Evolutionary conservation across 2,329 filamentous ascomycete genomes (phyloP), one percentile per base, ranked within the genome.

Genomic region (Colletotrichum viniferum): DNA sequence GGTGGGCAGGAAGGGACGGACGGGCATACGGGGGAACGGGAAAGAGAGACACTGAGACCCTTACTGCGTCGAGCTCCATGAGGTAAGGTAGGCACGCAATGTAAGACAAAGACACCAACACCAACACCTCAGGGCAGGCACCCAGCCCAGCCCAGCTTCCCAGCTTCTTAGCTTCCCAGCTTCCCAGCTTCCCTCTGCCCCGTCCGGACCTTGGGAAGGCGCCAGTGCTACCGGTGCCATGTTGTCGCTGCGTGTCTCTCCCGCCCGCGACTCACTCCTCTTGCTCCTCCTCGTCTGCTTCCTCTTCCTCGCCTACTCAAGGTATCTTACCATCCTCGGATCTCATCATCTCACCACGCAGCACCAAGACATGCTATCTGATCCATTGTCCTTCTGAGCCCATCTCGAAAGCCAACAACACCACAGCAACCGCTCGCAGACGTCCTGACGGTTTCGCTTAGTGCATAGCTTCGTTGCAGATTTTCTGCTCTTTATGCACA

Each of bases 31-130:
- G 64, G 21, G 21, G 18, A 21, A 43, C 28, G 21, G 43, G 32
- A 38, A 38, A 66, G 69, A 73, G 30, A 62, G 58, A 61, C 61
- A 63, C 36, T 67, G 43, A 63, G 73, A 75, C 62, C 69, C 73
- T 73, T 56, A 24, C 56, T 75, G 69, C 69, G 68, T 66, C 36
- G 68, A 61, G 52, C 67, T 71, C 21, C 12, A 52, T 52, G n/a
- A 48, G 38, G 7, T 5, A 26, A 48, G 38, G 6, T 8, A 26
- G 60, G 16, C 48, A 32, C 18, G 34, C 9, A 52, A 21, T 52
- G 43, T 21, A 62, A 36, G 28, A 62, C 60, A 62, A 62, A 62
- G 28, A 36, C 30, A 62, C 30, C 43, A 30, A 30, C 30, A 30
- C 30, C 30, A 38, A 18, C 16, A 38, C 36, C 36, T 52, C n/a